These are phyloP conservation scores for Xylaria arbuscula DNA, from an alignment of 2,329 filamentous ascomycete species.

Conservation along the genomic window DNA sequence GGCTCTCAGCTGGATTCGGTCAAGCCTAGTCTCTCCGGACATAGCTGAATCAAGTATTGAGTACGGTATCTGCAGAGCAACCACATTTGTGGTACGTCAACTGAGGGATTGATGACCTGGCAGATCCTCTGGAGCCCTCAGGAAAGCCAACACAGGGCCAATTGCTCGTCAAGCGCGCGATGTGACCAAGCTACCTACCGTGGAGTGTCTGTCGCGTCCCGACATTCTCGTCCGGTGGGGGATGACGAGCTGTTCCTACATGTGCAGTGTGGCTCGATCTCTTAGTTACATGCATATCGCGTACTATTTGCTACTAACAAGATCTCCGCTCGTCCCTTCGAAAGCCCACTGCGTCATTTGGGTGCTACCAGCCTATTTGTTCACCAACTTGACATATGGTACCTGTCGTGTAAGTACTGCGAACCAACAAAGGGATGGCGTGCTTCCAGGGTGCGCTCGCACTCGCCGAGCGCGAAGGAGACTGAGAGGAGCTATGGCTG, in stretches of 20 bases:
- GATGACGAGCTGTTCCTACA: constrained; percentile 26
- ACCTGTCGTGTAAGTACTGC: constrained; percentile 17
- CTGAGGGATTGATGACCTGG: constrained; percentile 4
- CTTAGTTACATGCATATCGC: constrained; percentile 23
- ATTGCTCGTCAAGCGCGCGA: too few relatives aligned
- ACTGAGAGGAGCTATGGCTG: constrained; percentile 24
- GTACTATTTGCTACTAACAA: constrained; percentile 31
- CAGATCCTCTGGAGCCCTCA: background rate
- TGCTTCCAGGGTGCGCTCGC: constrained; percentile 20
- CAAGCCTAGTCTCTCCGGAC: constrained; percentile 13
- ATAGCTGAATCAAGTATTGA: constrained; percentile 32
- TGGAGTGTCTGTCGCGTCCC: background rate
- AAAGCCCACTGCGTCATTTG: constrained; percentile 10
- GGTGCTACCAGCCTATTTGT: background rate
- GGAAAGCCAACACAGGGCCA: background rate
- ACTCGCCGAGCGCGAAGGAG: constrained; percentile 27
- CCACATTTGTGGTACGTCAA: constrained; percentile 11
- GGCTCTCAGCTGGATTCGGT: constrained; percentile 18
- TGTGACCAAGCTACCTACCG: background rate
- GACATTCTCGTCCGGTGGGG: constrained; percentile 2
- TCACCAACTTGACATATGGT: constrained; percentile 2
- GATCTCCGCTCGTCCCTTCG: constrained; percentile 1
- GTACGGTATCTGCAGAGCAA: constrained; percentile 11
- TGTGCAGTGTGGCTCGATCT: constrained; percentile 4
- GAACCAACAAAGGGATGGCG: constrained; percentile 27